A percentile compares a stretch with the other conserved stretches of the same genome.
Evolutionary conservation across 2,329 filamentous ascomycete species (phyloP).

Genomic region (Ophiostoma ips): DNA sequence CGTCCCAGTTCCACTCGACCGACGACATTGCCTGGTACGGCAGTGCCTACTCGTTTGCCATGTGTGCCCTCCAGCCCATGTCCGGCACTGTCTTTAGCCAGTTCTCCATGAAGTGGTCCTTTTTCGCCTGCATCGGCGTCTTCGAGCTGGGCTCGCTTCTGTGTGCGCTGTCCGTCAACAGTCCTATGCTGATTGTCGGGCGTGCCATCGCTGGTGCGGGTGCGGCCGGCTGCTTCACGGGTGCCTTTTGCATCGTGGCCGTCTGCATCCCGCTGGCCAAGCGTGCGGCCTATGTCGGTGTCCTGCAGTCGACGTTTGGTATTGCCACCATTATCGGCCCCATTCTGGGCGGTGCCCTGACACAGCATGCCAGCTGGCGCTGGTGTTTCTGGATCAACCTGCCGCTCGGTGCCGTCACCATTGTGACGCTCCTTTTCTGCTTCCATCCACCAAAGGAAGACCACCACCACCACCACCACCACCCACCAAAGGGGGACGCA

Average conservation of each 20-base stretch:
- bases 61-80: constrained; percentile 21
- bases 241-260: constrained; percentile 22
- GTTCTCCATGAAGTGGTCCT: constrained; percentile 22
- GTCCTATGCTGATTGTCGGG: constrained; percentile 27
- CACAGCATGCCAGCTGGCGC: constrained; percentile 22
- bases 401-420: constrained; percentile 21
- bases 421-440: constrained; percentile 17
- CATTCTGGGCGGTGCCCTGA: constrained; percentile 26
- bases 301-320: constrained; percentile 24
- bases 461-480: neutral
- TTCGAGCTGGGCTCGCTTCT: constrained; percentile 27
- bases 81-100: constrained; percentile 28
- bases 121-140: constrained; percentile 20
- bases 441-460: constrained; percentile 16
- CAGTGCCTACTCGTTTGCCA: constrained; percentile 12
- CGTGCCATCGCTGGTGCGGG: constrained; percentile 27
- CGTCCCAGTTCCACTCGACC: constrained; percentile 12
- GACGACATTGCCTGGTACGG: constrained; percentile 15
- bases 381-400: constrained; percentile 29
- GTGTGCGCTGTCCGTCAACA: constrained; percentile 27
- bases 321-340: constrained; percentile 23
- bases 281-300: constrained; percentile 22
- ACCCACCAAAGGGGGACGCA: constrained; percentile 23
- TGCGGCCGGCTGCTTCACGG: constrained; percentile 25
- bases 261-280: constrained; percentile 22